Conservation (phyloP, 2,329 filamentous ascomycete genomes). For the Scedosporium apiospermum region DNA sequence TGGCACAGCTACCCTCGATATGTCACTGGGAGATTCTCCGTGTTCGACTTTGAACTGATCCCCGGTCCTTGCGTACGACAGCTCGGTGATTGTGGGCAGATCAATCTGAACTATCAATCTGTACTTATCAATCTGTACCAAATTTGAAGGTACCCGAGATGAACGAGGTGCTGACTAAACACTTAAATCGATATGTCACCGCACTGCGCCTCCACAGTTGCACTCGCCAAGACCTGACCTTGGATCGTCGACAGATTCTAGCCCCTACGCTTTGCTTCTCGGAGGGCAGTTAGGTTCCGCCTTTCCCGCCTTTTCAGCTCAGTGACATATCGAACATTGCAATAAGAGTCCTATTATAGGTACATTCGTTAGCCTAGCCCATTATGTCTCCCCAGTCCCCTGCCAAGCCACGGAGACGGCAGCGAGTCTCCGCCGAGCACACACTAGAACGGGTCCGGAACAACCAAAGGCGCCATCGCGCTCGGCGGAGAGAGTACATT, state of each 20-base stretch:
- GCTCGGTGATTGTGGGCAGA: not conserved
- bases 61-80: too few relatives aligned
- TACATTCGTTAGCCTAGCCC: not conserved
- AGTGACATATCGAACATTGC: not conserved
- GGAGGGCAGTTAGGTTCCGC: not conserved
- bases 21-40: not conserved
- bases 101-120: not conserved
- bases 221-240: not conserved
- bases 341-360: not conserved
- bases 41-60: too few relatives aligned
- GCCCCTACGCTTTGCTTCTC: too few relatives aligned
- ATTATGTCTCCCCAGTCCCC: too few relatives aligned
- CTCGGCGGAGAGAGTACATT: slow-evolving; percentile 29
- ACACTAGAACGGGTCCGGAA: slow-evolving; percentile 32
- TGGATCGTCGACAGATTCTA: too few relatives aligned
- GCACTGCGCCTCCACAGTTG: not conserved
- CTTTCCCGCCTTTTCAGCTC: not conserved
- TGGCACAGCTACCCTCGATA: not conserved
- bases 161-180: not conserved
- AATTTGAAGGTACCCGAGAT: too few relatives aligned
- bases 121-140: too few relatives aligned
- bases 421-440: slow-evolving; percentile 17
- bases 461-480: slow-evolving; percentile 41
- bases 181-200: slow-evolving; percentile 3
- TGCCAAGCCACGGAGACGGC: too few relatives aligned